Conservation (phyloP, 2,329 filamentous ascomycete genomes). For the Hirsutella rhossiliensis region DNA sequence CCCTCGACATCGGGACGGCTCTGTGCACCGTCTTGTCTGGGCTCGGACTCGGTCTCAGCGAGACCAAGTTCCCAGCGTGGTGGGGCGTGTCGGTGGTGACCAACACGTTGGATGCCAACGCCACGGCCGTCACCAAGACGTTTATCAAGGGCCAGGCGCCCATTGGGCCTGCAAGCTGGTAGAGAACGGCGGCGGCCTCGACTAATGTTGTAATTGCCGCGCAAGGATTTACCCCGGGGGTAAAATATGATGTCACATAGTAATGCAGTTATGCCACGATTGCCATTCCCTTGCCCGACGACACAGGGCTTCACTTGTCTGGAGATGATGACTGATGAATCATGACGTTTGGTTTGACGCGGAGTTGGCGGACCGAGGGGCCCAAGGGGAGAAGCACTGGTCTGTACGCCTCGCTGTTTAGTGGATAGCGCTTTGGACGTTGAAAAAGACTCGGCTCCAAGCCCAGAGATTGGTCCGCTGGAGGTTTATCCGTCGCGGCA, state of each 20-base stretch:
- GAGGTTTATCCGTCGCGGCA: no score
- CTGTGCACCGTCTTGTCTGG: conserved; percentile 41
- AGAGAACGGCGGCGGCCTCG: not conserved
- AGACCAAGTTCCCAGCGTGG: conserved; percentile 33
- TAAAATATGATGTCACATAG: not conserved
- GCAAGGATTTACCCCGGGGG: not conserved
- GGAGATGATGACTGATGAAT: no score
- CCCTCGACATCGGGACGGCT: conserved; percentile 45
- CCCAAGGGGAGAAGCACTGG: no score
- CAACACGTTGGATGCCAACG: conserved; percentile 18
- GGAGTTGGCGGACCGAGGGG: no score
- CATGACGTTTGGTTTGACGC: no score
- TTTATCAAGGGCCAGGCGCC: conserved; percentile 14
- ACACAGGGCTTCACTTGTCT: no score
- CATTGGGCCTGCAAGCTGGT: conserved; percentile 16
- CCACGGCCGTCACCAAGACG: conserved; percentile 13
- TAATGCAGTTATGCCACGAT: not conserved
- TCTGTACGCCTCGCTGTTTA: no score
- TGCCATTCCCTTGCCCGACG: not conserved
- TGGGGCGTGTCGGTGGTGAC: conserved; percentile 25
- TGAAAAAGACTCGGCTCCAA: no score
- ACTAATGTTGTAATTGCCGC: not conserved
- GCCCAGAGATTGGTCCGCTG: no score
- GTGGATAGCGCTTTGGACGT: no score
- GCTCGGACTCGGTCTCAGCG: conserved; percentile 33